A percentile compares a stretch with the other conserved stretches of the same genome.
These are phyloP conservation scores for Parastagonospora nodorum DNA, from an alignment of 2,329 filamentous ascomycete species.

Conservation along the genomic window DNA sequence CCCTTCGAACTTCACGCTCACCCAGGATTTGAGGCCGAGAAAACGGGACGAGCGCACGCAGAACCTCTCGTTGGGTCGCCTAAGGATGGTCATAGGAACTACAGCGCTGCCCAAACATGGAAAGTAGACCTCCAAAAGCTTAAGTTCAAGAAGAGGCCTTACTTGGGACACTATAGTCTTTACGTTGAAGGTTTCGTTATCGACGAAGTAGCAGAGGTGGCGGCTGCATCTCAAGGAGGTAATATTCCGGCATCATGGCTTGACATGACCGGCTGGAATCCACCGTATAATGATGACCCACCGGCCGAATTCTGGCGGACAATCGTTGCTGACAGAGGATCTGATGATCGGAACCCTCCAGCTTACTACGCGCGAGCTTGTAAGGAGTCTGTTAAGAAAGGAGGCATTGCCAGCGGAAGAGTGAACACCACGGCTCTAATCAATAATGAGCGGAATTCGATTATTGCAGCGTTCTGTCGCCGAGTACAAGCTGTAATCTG, in stretches of 20 bases:
- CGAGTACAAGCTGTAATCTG: conserved; percentile 15
- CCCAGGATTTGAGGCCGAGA: not conserved
- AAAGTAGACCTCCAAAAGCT: conserved; percentile 1
- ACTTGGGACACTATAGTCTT: conserved; percentile 27
- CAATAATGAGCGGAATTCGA: conserved; percentile 1
- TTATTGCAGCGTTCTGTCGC: conserved; percentile 11
- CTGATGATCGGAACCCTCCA: conserved; percentile 15
- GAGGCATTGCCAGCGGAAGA: not conserved
- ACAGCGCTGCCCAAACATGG: conserved; percentile 9
- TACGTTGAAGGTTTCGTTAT: conserved; percentile 39
- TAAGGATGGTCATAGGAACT: conserved; percentile 7
- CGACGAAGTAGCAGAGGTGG: conserved; percentile 13
- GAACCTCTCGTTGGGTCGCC: conserved; percentile 26
- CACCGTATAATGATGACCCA: too few relatives aligned
- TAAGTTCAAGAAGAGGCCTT: conserved; percentile 4
- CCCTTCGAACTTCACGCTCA: conserved; percentile 6
- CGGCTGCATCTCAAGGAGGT: conserved; percentile 5
- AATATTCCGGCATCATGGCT: conserved; percentile 16
- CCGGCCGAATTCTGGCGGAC: conserved; percentile 24
- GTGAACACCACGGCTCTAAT: conserved; percentile 9
- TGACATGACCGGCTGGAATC: too few relatives aligned
- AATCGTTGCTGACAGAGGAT: conserved; percentile 21
- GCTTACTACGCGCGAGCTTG: conserved; percentile 24
- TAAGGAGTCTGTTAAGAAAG: conserved; percentile 7
- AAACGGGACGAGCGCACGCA: conserved; percentile 22